Evolutionary conservation across 805 yeast genomes (phyloP).

Genomic region (Pichia membranifaciens): DNA sequence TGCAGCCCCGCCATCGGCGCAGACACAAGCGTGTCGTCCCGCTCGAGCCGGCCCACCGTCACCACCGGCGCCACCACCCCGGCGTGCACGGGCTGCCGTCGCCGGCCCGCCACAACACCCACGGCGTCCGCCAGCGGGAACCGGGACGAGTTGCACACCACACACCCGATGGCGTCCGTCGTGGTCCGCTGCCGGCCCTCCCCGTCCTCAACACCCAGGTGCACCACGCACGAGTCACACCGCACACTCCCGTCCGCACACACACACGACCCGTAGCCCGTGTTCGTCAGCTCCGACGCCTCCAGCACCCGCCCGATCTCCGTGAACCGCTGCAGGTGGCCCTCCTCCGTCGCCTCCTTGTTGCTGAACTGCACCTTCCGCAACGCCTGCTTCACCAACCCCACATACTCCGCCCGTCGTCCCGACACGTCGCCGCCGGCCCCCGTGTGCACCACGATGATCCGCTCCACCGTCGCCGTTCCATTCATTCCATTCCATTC

Average conservation of each 20-base stretch:
- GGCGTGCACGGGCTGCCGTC: not conserved
- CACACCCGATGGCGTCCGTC: not conserved
- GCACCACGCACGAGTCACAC: constrained; percentile 1
- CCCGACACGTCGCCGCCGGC: not conserved
- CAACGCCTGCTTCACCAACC: no score
- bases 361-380: no score
- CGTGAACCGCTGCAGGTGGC: not conserved
- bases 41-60: not conserved
- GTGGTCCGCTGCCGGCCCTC: no score
- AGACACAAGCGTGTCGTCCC: not conserved
- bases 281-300: constrained; percentile 1
- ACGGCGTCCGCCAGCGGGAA: constrained; percentile 5
- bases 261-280: constrained; percentile 4
- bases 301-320: not conserved
- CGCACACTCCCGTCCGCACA: constrained; percentile 5
- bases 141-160: constrained; percentile 2
- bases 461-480: not conserved
- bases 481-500: no score
- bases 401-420: not conserved
- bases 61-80: constrained; percentile 3
- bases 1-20: not conserved
- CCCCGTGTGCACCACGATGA: not conserved
- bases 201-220: not conserved
- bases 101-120: not conserved
- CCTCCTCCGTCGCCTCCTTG: not conserved